Evolutionary conservation across 305 asterid species (phyloP).

Genomic region (Fraxinus ornus): DNA sequence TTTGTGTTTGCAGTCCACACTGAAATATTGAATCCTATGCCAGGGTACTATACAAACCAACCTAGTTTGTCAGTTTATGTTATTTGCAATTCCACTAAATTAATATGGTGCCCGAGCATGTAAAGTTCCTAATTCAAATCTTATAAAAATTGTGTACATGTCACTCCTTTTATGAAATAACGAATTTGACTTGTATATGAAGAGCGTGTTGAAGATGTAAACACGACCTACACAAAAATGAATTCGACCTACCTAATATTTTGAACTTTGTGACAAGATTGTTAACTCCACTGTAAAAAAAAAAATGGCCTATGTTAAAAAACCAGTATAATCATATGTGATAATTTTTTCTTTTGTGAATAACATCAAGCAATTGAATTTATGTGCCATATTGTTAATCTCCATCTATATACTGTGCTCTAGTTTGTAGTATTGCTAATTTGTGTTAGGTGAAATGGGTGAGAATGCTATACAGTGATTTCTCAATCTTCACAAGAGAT

Average conservation of each 20-base stretch:
- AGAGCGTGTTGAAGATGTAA: neutral
- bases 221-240: neutral
- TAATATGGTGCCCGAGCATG: neutral
- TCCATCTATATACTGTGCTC: too few relatives aligned
- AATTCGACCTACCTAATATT: too few relatives aligned
- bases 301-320: too few relatives aligned
- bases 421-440: too few relatives aligned
- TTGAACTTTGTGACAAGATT: neutral
- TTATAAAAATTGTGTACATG: neutral
- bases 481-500: neutral
- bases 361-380: too few relatives aligned
- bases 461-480: neutral
- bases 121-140: neutral
- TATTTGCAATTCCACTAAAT: neutral
- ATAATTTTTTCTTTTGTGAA: too few relatives aligned
- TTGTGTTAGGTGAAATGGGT: neutral
- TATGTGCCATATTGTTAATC: too few relatives aligned
- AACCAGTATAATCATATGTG: too few relatives aligned
- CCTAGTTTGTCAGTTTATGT: neutral
- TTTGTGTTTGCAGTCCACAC: neutral
- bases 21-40: neutral
- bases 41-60: neutral
- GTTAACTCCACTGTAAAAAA: neutral
- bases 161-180: neutral
- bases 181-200: neutral